phyloP scores from a whole-genome alignment of 345 rosid species.

The Gossypium raimondii region DNA sequence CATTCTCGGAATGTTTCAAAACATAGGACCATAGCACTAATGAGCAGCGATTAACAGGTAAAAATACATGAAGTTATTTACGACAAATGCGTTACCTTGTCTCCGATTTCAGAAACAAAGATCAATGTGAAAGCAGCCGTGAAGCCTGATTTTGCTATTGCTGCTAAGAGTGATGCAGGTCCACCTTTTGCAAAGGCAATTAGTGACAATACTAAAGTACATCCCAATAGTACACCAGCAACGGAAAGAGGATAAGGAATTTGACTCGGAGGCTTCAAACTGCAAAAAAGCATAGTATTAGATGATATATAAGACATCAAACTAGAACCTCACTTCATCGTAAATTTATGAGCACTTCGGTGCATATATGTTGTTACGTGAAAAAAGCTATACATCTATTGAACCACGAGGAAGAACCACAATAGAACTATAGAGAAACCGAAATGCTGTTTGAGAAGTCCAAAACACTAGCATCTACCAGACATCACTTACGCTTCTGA shows the following conservation, averaged over 20 bases:
- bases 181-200: constrained; percentile 71
- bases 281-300: constrained; percentile 32
- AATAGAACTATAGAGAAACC: not conserved
- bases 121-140: constrained; percentile 95
- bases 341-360: not conserved
- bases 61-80: not conserved
- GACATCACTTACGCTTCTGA: constrained; percentile 52
- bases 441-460: not conserved
- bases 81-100: constrained; percentile 56
- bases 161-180: constrained; percentile 71
- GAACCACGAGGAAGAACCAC: not conserved
- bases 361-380: not conserved
- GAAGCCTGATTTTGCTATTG: constrained; percentile 90
- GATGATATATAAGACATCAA: constrained; percentile 4
- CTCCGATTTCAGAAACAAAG: constrained; percentile 97
- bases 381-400: not conserved
- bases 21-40: not conserved
- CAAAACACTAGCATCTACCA: not conserved
- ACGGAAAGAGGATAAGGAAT: constrained; percentile 75
- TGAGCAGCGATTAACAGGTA: not conserved
- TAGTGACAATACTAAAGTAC: constrained; percentile 63
- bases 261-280: constrained; percentile 51
- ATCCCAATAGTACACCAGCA: constrained; percentile 65
- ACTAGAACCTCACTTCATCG: not conserved
- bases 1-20: not conserved